Conservation (phyloP, 2,329 filamentous ascomycete genomes). For the Orbilia blumenaviensis region DNA sequence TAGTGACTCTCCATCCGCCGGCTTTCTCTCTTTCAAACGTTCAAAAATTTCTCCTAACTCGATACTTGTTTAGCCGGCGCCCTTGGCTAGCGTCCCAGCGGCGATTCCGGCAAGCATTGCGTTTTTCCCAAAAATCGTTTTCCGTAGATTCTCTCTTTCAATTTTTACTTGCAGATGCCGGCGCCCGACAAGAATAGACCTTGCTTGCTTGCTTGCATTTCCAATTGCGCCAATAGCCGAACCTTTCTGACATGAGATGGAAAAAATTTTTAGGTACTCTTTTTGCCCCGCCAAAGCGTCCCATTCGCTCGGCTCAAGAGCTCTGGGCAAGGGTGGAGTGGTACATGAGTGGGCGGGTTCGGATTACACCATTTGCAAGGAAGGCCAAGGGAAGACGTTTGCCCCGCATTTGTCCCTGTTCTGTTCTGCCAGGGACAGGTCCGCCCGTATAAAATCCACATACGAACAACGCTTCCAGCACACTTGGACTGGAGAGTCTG, state of each 20-base stretch:
- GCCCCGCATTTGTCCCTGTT: too few relatives aligned
- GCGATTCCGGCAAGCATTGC: slow-evolving; percentile 8
- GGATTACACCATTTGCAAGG: too few relatives aligned
- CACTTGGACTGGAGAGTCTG: too few relatives aligned
- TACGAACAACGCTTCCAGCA: too few relatives aligned
- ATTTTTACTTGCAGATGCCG: too few relatives aligned
- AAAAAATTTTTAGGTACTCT: slow-evolving; percentile 12
- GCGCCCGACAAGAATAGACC: too few relatives aligned
- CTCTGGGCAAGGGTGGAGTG: not conserved
- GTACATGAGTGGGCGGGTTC: too few relatives aligned
- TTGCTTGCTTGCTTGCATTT: not conserved
- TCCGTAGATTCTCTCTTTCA: too few relatives aligned
- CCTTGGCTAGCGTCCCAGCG: slow-evolving; percentile 3
- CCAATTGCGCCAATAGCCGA: slow-evolving; percentile 44
- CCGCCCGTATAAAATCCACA: too few relatives aligned
- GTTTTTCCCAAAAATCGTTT: too few relatives aligned
- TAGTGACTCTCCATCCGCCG: not conserved
- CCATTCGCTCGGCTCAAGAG: not conserved
- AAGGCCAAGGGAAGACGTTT: too few relatives aligned
- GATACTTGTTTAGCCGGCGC: slow-evolving; percentile 34
- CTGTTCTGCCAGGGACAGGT: too few relatives aligned
- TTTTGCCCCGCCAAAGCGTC: not conserved
- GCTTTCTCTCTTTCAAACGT: not conserved
- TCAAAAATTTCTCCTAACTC: not conserved
- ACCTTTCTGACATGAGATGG: not conserved